A percentile compares a stretch with the other conserved stretches of the same genome.
Evolutionary conservation across 106 monocot species (phyloP).

Genomic region (Allium fistulosum): DNA sequence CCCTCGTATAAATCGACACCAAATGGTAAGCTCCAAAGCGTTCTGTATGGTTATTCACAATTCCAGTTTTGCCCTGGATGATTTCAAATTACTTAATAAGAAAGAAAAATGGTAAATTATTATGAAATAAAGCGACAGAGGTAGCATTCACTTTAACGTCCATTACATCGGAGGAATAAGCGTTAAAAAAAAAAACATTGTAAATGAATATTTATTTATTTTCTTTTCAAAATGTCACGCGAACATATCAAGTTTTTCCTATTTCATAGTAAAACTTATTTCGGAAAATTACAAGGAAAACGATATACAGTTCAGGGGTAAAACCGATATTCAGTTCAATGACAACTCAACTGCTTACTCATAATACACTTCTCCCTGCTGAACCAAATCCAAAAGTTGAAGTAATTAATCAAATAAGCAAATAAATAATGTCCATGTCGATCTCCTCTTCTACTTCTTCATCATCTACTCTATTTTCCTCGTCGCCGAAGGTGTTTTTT

Average conservation of each 20-base stretch:
- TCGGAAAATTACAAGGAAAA: too few species aligned
- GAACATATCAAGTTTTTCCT: too few species aligned
- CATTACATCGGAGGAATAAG: too few species aligned
- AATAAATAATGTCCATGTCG: constrained; percentile 3
- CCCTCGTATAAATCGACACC: neutral
- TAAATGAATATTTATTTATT: too few species aligned
- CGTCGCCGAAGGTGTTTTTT: neutral
- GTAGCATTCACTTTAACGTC: too few species aligned
- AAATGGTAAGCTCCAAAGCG: neutral
- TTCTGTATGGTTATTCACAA: neutral
- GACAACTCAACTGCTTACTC: neutral
- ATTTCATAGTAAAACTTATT: too few species aligned
- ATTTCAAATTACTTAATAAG: neutral
- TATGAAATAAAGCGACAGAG: too few species aligned
- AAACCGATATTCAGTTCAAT: neutral
- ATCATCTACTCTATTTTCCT: constrained; percentile 3
- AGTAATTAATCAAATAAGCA: neutral
- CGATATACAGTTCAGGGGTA: neutral
- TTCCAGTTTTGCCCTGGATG: neutral
- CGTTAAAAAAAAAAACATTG: too few species aligned
- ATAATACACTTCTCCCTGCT: neutral
- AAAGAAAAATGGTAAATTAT: neutral
- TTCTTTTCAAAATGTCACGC: too few species aligned
- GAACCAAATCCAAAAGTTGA: neutral
- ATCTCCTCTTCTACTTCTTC: constrained; percentile 1